phyloP scores from a whole-genome alignment of 139 green algal species.

The Volvox reticuliferus region DNA sequence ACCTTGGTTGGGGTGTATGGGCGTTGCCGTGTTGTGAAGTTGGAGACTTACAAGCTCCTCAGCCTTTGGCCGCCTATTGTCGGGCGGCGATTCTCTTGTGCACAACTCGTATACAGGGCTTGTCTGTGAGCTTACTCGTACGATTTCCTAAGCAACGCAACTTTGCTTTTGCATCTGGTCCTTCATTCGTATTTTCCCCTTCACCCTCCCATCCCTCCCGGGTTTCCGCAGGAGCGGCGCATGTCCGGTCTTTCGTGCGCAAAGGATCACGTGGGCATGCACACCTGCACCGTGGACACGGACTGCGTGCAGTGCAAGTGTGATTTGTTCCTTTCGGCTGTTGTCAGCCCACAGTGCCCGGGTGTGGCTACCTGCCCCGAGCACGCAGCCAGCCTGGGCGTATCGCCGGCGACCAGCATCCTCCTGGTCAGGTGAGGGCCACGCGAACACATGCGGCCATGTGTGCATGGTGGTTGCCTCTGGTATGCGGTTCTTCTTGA shows the following conservation, averaged over 20 bases:
- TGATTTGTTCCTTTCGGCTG: slow-evolving; percentile 82
- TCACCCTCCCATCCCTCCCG: background rate
- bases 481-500: too few species aligned
- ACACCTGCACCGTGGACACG: slow-evolving; percentile 59
- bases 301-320: slow-evolving; percentile 78
- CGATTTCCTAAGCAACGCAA: too few species aligned
- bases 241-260: slow-evolving; percentile 44
- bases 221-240: slow-evolving; percentile 22
- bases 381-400: slow-evolving; percentile 68
- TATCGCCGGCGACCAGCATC: slow-evolving; percentile 37
- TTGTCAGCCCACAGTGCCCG: slow-evolving; percentile 63
- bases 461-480: too few species aligned
- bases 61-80: too few species aligned
- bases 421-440: slow-evolving; percentile 74
- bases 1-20: too few species aligned
- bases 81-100: too few species aligned
- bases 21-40: too few species aligned
- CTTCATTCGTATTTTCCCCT: background rate
- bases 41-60: too few species aligned
- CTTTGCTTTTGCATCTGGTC: too few species aligned
- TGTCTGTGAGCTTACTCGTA: too few species aligned
- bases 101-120: too few species aligned
- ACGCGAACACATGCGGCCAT: too few species aligned
- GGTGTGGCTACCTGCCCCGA: slow-evolving; percentile 76
- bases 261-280: slow-evolving; percentile 58